Base-by-base conservation (phyloP, 2,329 filamentous ascomycete genomes). In the Neofusicoccum kwambonambiense region DNA sequence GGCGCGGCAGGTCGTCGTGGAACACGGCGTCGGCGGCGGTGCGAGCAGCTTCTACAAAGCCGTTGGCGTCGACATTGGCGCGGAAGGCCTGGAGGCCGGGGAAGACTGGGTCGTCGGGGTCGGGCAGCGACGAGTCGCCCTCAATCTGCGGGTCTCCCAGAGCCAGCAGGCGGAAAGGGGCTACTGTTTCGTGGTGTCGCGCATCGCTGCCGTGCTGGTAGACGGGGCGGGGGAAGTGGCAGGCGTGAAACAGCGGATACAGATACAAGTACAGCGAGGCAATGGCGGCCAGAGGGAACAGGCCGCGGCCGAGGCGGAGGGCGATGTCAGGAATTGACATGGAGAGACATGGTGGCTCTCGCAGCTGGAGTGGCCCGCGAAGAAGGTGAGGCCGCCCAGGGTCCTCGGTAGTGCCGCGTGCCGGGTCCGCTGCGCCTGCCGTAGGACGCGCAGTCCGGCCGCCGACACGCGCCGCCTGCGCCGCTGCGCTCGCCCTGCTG, bases 121-220 rank as follows among this genome's bases (percentile, higher is more conserved):
- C 74, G 0, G 89, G 90, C 31, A 97, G 89, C 6, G 91, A 93
- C 2, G 90, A 92, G 74, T 97, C 92, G 71, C 94, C 94, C 79
- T 98, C 94, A 62, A 98, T 86, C 76, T 98, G 94, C 4, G 94
- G 94, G 76, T 98, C 94, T 67, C 91, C 94, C 22, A 98, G 86
- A 1, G 93, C 88, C 13, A 98, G 88, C 3, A 98, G 86, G 65
- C 94, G 87, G 73, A 98, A 97, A 0, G 93, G 92, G 3, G 92
- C 91, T 66, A 73, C 64, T n/a, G 60, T 9, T 22, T 31, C 64
- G 35, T 11, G 17, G 50, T 31, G 34, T 31, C 64, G 39, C 34
- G 54, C 67, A 68, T 81, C 74, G 76, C 50, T 17, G 54, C 42
- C 42, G 41, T 47, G n/a, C 31, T n/a, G 41, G 44, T 62, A 19